Base-by-base conservation (phyloP, 768 basidiomycete species). In the Pleurotus salmoneostramineus region DNA sequence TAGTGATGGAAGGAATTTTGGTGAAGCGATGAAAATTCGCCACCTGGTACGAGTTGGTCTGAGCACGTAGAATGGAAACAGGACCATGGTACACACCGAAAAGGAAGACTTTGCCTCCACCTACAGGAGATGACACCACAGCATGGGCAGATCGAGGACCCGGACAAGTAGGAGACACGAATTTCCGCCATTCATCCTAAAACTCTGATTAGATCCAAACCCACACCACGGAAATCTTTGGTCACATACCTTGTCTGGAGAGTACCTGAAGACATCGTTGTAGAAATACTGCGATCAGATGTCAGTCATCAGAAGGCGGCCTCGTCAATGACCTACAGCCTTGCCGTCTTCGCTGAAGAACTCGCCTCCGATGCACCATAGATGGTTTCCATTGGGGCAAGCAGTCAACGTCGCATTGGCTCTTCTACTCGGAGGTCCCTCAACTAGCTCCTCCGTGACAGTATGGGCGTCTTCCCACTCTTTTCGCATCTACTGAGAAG, bases 1-100 rank as follows among this genome's bases (percentile, higher is more conserved):
- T 93, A 95, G 63, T 95, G 92, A 60, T 93, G 90, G 69, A 95
- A 93, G 0, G 83, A 84, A 35, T 84, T 93, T 68, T 95, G 93
- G 62, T 89, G 79, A 5, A 92, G 68, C 0, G 89, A 90, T 0
- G 91, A 92, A 64, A 90, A 96, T 69, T 95, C 94, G 10, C 94
- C 93, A 31, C 91, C 87, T 87, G 59, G 31, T 27, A 27, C 21
- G 21, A 27, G 21, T 27, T 27, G 21, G 21, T 27, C 21, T 27
- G 21, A 27, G 21, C 21, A 27, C 21, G 21, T 27, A 27, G 21
- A 27, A 27, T 27, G 21, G 21, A 27, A 27, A 27, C 21, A 27
- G 21, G 21, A 27, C 21, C 21, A 27, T 27, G 21, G 21, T 27
- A 27, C 21, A 10, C 14, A 88, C 90, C 91, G 61, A 91, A 94